Evolutionary conservation across 305 asterid species (phyloP).

Genomic region (Solanum aculeatissimum): DNA sequence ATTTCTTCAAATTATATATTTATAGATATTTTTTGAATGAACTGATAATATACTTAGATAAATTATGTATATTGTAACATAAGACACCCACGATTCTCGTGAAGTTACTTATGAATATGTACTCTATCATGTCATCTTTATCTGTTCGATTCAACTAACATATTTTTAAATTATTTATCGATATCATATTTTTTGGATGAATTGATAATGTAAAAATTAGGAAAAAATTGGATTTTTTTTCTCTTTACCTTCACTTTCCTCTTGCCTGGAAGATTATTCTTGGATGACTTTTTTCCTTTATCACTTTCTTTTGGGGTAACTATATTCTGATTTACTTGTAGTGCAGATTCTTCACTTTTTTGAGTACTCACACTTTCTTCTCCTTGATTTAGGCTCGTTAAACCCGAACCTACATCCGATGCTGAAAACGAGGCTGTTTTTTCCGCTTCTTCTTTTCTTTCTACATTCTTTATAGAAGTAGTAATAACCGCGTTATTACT

Average conservation of each 20-base stretch:
- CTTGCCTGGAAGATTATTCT: slow-evolving; percentile 49
- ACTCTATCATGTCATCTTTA: too few species aligned
- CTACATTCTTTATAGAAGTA: background rate
- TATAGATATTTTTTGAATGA: too few species aligned
- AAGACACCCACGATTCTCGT: background rate
- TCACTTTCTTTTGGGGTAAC: slow-evolving; percentile 20
- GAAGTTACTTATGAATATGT: slow-evolving; percentile 7
- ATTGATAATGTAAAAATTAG: background rate
- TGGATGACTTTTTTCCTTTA: slow-evolving; percentile 40
- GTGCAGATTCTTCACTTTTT: slow-evolving; percentile 6
- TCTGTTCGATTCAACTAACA: background rate
- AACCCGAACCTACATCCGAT: slow-evolving; percentile 24
- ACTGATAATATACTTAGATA: background rate
- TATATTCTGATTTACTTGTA: slow-evolving; percentile 2
- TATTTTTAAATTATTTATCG: background rate
- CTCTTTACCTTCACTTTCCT: slow-evolving; percentile 69
- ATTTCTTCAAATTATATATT: background rate
- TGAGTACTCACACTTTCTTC: slow-evolving; percentile 22
- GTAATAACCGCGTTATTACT: background rate
- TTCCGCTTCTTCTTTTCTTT: slow-evolving; percentile 11
- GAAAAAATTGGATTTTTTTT: background rate
- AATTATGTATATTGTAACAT: background rate
- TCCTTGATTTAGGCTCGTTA: slow-evolving; percentile 22
- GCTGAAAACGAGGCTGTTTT: slow-evolving; percentile 5
- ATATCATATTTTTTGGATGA: too few species aligned